Conservation (phyloP, 2,329 filamentous ascomycete species). For the Hymenoscyphus fraxineus region DNA sequence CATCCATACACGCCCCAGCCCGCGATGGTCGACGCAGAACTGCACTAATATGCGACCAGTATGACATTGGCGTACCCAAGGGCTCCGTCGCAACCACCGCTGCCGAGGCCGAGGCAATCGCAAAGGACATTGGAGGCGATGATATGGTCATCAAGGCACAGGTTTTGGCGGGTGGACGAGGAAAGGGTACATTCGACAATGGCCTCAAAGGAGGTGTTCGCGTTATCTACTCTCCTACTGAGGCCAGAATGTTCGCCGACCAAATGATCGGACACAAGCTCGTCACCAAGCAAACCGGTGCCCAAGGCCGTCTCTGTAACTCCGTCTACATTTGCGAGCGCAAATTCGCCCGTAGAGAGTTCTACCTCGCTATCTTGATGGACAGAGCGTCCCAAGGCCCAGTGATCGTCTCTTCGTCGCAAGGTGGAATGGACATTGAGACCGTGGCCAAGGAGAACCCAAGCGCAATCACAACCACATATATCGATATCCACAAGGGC, state of each 20-base stretch:
- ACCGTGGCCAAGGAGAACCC: conserved; percentile 96
- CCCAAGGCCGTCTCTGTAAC: conserved; percentile 88
- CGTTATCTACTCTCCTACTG: conserved; percentile 96
- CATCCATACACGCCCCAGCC: conserved; percentile 20
- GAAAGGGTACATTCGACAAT: conserved; percentile 97
- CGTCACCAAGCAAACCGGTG: conserved; percentile 98
- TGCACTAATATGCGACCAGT: conserved; percentile 51
- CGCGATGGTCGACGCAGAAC: conserved; percentile 5
- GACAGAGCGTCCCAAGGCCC: conserved; percentile 87
- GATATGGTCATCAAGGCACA: conserved; percentile 99
- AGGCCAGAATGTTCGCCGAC: conserved; percentile 94
- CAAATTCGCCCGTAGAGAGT: conserved; percentile 98
- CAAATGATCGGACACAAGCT: conserved; percentile 99
- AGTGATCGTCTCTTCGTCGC: conserved; percentile 95
- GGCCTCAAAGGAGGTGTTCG: conserved; percentile 98
- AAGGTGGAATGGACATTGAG: conserved; percentile 99
- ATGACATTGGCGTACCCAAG: conserved; percentile 90
- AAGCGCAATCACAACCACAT: conserved; percentile 89
- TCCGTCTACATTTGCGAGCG: conserved; percentile 99
- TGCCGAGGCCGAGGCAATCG: conserved; percentile 86
- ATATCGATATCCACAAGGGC: conserved; percentile 88
- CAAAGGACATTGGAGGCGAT: conserved; percentile 84
- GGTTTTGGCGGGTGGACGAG: conserved; percentile 94
- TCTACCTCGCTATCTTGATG: conserved; percentile 98
- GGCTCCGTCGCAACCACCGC: conserved; percentile 79